A percentile compares a stretch with the other conserved stretches of the same genome.
Evolutionary conservation across 1,284 basidiomycete species (phyloP).

Genomic region (Porogramme epimiltina): DNA sequence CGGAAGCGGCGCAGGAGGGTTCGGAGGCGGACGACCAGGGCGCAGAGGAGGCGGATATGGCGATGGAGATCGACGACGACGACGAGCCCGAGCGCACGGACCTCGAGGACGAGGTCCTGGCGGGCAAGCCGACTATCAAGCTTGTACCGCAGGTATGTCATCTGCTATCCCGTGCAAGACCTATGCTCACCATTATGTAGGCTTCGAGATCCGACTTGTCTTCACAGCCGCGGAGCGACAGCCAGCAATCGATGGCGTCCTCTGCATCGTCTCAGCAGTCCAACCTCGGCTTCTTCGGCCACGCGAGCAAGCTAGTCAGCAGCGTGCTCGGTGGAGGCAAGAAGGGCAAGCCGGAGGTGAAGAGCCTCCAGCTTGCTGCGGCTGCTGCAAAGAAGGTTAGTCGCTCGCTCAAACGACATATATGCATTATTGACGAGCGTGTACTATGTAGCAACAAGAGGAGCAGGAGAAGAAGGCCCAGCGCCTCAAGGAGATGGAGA

Average conservation of each 20-base stretch:
- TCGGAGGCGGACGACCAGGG: constrained; percentile 17
- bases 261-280: constrained; percentile 50
- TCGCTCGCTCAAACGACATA: not conserved
- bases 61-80: constrained; percentile 37
- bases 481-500: constrained; percentile 79
- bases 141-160: constrained; percentile 46
- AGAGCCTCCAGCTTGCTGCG: constrained; percentile 82
- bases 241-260: constrained; percentile 56
- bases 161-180: not conserved
- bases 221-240: constrained; percentile 38
- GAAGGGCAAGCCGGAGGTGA: constrained; percentile 74
- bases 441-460: constrained; percentile 77
- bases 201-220: constrained; percentile 18
- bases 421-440: no score
- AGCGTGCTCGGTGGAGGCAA: constrained; percentile 66
- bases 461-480: constrained; percentile 79
- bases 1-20: constrained; percentile 12
- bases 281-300: constrained; percentile 62
- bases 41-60: constrained; percentile 29
- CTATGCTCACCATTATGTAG: not conserved
- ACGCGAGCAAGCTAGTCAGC: constrained; percentile 65
- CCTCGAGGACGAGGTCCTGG: constrained; percentile 40
- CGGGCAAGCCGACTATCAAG: constrained; percentile 40
- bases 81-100: constrained; percentile 35
- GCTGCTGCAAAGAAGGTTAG: constrained; percentile 83